Evolutionary conservation across 2,329 filamentous ascomycete genomes (phyloP).

Genomic region (Alternaria arbusti): DNA sequence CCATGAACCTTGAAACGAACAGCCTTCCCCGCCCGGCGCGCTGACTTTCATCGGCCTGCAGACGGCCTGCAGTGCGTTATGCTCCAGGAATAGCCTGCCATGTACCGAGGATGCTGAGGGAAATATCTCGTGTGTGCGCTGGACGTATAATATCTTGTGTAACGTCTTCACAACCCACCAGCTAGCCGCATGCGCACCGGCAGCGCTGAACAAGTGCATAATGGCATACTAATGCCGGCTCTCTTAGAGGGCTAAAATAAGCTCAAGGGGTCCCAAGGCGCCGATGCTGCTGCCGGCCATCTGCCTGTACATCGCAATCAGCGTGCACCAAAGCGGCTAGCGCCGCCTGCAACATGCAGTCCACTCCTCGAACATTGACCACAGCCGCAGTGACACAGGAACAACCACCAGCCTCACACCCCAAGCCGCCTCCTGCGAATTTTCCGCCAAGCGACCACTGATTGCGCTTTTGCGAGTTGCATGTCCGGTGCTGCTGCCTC

Average conservation of each 20-base stretch:
- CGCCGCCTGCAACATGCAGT: conserved; percentile 5
- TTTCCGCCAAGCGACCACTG: background rate
- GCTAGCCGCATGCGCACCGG: background rate
- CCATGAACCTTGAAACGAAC: conserved; percentile 2
- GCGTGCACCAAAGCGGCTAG: conserved; percentile 12
- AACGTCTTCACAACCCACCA: background rate
- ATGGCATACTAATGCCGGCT: conserved; percentile 2
- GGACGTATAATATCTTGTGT: background rate
- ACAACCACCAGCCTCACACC: conserved; percentile 9
- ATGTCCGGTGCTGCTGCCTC: background rate
- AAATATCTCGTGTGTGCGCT: background rate
- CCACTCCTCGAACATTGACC: conserved; percentile 11
- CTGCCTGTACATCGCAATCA: conserved; percentile 12
- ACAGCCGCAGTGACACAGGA: conserved; percentile 14
- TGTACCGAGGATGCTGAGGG: background rate
- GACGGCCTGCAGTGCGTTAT: conserved; percentile 1
- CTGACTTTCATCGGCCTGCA: background rate
- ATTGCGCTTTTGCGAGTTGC: conserved; percentile 9
- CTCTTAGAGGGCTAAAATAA: background rate
- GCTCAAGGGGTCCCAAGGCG: conserved; percentile 3
- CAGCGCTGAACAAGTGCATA: background rate
- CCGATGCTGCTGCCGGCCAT: conserved; percentile 11
- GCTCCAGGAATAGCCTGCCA: conserved; percentile 5
- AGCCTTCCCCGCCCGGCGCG: conserved; percentile 11
- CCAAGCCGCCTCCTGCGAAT: background rate